Evolutionary conservation across 371 early-diverging fungal species (phyloP), one percentile per base, ranked within the genome.

Genomic region (Mucor sp.): DNA sequence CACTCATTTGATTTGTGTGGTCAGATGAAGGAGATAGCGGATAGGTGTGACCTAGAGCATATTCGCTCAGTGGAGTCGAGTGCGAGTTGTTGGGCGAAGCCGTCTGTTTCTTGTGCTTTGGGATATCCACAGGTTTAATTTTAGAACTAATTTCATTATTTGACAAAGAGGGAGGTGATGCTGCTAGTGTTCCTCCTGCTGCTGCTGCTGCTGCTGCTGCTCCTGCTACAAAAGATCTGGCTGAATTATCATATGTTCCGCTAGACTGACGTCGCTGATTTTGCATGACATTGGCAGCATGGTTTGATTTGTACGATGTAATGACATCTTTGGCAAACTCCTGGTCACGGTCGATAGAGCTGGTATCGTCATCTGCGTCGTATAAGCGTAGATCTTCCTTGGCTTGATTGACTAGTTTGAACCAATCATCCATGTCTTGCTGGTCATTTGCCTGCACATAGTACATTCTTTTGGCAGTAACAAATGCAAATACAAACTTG

Each of bases 401-500:
- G 27, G 89, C 80, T 39, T 80, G 80, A 39, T 87, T 81, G 48
- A 90, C 79, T 17, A 82, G 76, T 14, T 70, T 66, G 58, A 93
- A 72, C 95, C 95, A 95, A 32, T 82, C 85, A 61, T 91, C 85
- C 86, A 89, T 85, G 11, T 88, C 89, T 6, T 78, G 76, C 28
- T 82, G 82, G n/a, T 81, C 81, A 6, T 79, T 77, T 1, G 93
- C 91, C 69, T 91, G 91, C 3, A 95, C 76, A 61, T 91, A 93
- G 68, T 85, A 93, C 55, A 91, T 90, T 47, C 93, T 75, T 62
- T 89, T 81, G 2, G 89, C 87, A 0, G 93, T 93, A 27, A 92
- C 87, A 56, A 95, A 79, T 9, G 91, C 90, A 79, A 95, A 91
- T 35, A 93, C 93, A 70, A 87, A 82, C 41, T 77, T 77, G 35